Evolutionary conservation across 2,329 filamentous ascomycete genomes (phyloP), one percentile per base, ranked within the genome.

Genomic region (Zarea fungicola): DNA sequence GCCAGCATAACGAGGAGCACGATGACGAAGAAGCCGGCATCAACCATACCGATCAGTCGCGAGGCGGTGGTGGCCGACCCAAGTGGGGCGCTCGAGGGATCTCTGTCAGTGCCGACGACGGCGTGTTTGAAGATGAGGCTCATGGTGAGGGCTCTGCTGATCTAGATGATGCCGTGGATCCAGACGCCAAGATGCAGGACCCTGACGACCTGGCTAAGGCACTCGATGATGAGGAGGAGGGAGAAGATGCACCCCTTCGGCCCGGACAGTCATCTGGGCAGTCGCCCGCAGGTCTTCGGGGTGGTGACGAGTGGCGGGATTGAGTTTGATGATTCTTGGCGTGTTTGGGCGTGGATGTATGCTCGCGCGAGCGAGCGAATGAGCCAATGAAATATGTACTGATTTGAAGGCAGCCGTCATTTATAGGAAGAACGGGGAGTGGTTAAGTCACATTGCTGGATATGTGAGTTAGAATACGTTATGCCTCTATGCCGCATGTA

Each of bases 51-150:
- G 58, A 57, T n/a, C 55, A 61, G 32, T 55, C n/a, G n/a, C n/a
- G n/a, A n/a, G n/a, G n/a, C n/a, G n/a, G 60, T 29, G 59, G 58
- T 47, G 54, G 60, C 46, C 64, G 76, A 52, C 75, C 75, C 34
- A 81, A 78, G 57, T 85, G 82, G 82, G 81, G 82, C 11, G 68
- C 76, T 4, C 72, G 82, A 22, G 82, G 82, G 47, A 85, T 85
- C 58, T 84, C 80, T 1, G 75, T 85, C 56, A 83, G 78, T 55
- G 82, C 82, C 26, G 82, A 85, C 55, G 82, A 85, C 19, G 76
- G 75, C 2, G 73, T 81, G 4, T 64, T 80, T 11, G 76, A 74
- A 48, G 62, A 69, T 34, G 75, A 81, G 48, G 68, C 69, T 26
- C 72, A 74, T 71, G 75, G 45, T 67, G 73, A 54, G 68, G 37